A percentile compares a stretch with the other conserved stretches of the same genome.
phyloP scores from a whole-genome alignment of 2,329 filamentous ascomycete genomes.

The Diaporthe capsici region DNA sequence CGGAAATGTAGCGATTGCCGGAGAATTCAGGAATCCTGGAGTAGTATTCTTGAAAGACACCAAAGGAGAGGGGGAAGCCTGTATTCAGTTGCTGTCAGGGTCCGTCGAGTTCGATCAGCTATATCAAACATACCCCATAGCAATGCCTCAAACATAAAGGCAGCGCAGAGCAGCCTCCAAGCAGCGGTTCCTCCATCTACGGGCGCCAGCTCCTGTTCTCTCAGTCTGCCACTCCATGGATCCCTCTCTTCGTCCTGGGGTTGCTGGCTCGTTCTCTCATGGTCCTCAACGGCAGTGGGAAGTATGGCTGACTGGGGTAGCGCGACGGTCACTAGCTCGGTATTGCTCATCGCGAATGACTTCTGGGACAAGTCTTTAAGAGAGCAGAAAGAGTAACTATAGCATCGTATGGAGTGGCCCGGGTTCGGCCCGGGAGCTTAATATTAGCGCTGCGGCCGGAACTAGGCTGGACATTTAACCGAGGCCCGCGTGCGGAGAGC shows the following conservation, averaged over 20 bases:
- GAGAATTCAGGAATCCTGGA: conserved; percentile 46
- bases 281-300: neutral
- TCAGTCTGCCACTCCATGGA: neutral
- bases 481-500: neutral
- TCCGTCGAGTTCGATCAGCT: neutral
- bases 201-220: conserved; percentile 35
- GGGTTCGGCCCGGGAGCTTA: neutral
- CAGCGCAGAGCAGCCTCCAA: conserved; percentile 45
- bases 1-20: conserved; percentile 44
- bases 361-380: neutral
- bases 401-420: neutral
- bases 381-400: neutral
- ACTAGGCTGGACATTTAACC: neutral
- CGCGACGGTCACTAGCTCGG: neutral
- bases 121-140: conserved; percentile 44
- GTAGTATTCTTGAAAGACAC: conserved; percentile 50
- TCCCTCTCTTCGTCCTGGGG: neutral
- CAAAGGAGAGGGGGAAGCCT: conserved; percentile 49
- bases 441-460: neutral
- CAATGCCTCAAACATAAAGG: conserved; percentile 46
- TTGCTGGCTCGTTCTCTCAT: neutral
- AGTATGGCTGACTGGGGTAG: neutral
- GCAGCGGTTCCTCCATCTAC: conserved; percentile 46
- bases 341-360: neutral
- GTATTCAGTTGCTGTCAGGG: neutral